phyloP scores from a whole-genome alignment of 192 early-diverging fungal genomes.

The Mycoemilia scoparia region DNA sequence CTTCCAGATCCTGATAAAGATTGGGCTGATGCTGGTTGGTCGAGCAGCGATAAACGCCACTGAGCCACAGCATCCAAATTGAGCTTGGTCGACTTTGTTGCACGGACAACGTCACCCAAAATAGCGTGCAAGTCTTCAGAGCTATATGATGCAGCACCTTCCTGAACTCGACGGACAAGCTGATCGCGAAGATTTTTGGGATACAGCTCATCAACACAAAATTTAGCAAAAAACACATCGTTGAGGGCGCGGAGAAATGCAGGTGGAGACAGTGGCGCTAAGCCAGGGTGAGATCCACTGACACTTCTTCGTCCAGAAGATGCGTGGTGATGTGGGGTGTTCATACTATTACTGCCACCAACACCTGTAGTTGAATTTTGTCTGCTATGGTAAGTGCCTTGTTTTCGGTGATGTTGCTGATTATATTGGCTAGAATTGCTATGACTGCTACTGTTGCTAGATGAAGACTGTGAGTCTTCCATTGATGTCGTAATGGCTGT shows the following conservation, averaged over 20 bases:
- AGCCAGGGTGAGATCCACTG: too few relatives aligned
- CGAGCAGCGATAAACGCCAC: slow-evolving; percentile 29
- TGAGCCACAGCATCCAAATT: slow-evolving; percentile 30
- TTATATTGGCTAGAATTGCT: too few relatives aligned
- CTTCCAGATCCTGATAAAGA: too few relatives aligned
- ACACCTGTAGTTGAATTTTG: too few relatives aligned
- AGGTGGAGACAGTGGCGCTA: slow-evolving; percentile 2
- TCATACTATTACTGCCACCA: too few relatives aligned
- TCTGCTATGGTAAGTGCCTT: too few relatives aligned
- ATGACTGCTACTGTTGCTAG: too few relatives aligned
- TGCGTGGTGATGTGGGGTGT: too few relatives aligned
- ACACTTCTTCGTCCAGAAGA: too few relatives aligned
- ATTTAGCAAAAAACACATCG: slow-evolving; percentile 29
- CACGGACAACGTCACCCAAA: slow-evolving; percentile 18
- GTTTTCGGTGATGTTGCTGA: too few relatives aligned
- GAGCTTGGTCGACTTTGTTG: slow-evolving; percentile 26
- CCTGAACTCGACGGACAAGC: slow-evolving; percentile 24
- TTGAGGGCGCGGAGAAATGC: slow-evolving; percentile 24
- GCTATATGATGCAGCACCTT: slow-evolving; percentile 21
- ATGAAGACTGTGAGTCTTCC: too few relatives aligned
- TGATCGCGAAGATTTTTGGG: slow-evolving; percentile 26
- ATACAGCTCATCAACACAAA: slow-evolving; percentile 29
- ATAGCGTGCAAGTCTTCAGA: slow-evolving; percentile 21
- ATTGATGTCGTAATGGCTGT: too few relatives aligned
- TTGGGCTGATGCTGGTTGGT: slow-evolving; percentile 19